A percentile compares a stretch with the other conserved stretches of the same genome.
Evolutionary conservation across 495 filamentous ascomycete genomes (phyloP).

Genomic region (Darksidea phi): DNA sequence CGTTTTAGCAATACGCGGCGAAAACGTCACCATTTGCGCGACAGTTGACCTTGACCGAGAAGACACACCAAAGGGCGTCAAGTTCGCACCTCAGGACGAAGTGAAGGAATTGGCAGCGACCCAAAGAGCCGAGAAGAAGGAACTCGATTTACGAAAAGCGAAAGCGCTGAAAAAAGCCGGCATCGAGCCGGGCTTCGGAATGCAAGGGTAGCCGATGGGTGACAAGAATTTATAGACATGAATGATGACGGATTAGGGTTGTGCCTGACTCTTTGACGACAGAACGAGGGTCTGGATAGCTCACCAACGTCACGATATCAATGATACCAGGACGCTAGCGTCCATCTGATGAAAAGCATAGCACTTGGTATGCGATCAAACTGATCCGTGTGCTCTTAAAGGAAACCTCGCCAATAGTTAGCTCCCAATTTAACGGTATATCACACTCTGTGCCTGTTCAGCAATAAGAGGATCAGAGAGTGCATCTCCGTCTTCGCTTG

Average conservation of each 20-base stretch:
- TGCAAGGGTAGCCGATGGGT: slow-evolving; percentile 1
- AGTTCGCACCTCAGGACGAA: slow-evolving; percentile 6
- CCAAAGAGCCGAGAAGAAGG: slow-evolving; percentile 17
- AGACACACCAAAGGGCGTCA: slow-evolving; percentile 9
- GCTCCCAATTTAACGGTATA: too few species aligned
- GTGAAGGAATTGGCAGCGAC: slow-evolving; percentile 11
- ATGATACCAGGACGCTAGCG: too few species aligned
- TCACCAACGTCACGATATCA: too few species aligned
- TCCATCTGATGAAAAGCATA: too few species aligned
- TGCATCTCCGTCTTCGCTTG: too few species aligned
- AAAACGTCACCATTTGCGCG: slow-evolving; percentile 28
- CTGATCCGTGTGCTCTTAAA: too few species aligned
- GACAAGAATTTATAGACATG: too few species aligned
- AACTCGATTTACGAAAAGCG: slow-evolving; percentile 4
- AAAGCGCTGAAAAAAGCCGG: slow-evolving; percentile 14
- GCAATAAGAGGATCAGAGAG: too few species aligned
- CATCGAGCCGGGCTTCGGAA: slow-evolving; percentile 26
- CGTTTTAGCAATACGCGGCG: slow-evolving; percentile 24
- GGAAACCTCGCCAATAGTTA: too few species aligned
- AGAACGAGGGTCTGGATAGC: neutral
- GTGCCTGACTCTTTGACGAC: neutral
- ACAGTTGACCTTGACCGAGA: slow-evolving; percentile 29
- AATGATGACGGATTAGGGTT: too few species aligned
- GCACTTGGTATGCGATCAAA: too few species aligned
- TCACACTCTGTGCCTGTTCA: too few species aligned